These are phyloP conservation scores for Sporothrix protearum DNA, from an alignment of 2,329 filamentous ascomycete genomes.

Conservation along the genomic window DNA sequence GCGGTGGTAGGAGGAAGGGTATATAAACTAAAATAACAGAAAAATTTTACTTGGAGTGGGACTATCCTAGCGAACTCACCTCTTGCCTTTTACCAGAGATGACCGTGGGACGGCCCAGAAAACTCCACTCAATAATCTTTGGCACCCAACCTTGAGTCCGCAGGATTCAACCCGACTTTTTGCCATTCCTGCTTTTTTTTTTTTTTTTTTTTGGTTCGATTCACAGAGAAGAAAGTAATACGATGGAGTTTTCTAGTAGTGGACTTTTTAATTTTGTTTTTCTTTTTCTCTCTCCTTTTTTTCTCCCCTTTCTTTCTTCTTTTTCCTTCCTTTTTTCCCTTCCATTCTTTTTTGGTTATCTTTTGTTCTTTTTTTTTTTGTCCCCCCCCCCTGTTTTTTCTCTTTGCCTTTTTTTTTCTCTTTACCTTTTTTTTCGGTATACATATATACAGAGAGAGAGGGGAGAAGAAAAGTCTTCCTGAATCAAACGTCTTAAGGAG, in stretches of 20 bases:
- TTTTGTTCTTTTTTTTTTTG: neutral
- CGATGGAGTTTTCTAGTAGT: too few relatives aligned
- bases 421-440: too few relatives aligned
- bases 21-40: conserved; percentile 25
- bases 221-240: too few relatives aligned
- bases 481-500: too few relatives aligned
- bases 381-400: too few relatives aligned
- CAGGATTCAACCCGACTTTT: conserved; percentile 25
- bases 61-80: conserved; percentile 32
- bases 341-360: neutral
- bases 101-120: conserved; percentile 31
- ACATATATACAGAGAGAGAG: too few relatives aligned
- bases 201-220: conserved; percentile 19
- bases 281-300: conserved; percentile 18
- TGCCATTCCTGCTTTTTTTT: conserved; percentile 10
- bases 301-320: conserved; percentile 18
- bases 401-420: neutral
- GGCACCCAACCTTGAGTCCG: conserved; percentile 28
- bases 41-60: conserved; percentile 29
- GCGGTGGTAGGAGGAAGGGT: conserved; percentile 1
- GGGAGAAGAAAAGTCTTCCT: too few relatives aligned
- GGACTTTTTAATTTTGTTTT: conserved; percentile 14
- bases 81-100: conserved; percentile 33
- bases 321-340: too few relatives aligned
- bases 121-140: conserved; percentile 31